Base-by-base conservation (phyloP, 345 rosid genomes). In the Eucalyptus erythrocorys region DNA sequence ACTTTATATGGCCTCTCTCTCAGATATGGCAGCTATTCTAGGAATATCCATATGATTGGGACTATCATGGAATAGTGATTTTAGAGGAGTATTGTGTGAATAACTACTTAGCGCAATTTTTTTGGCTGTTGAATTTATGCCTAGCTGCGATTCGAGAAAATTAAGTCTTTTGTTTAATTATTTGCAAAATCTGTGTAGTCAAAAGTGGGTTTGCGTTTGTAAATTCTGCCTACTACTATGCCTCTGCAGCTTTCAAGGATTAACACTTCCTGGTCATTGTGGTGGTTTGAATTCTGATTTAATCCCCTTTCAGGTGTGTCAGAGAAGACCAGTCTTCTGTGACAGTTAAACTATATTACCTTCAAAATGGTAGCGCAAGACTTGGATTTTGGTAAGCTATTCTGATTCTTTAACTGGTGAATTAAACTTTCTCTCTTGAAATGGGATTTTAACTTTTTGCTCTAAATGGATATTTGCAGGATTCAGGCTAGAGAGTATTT, bases 331-430 rank as follows among this genome's bases (percentile, higher is more conserved):
- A 93, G 89, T 95, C 99, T 76, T 94, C 99, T 85, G 91, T 98
- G 88, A 92, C 98, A 55, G 90, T 97, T 85, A 97, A 95, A 89
- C 87, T 98, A 89, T 97, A 98, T 91, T 98, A 97, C 91, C 96
- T 96, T 91, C 95, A 93, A 87, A 98, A 94, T 91, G 99, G 99
- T 90, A 98, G 99, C 92, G 99, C 98, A 88, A 92, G 98, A 90
- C 92, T 98, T 90, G 99, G 99, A 93, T 94, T 98, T 93, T 98
- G 99, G 99, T 98, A 90, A 94, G 96, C 43, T 76, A 76, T 40
- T 76, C 84, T 76, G 47, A 76, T 40, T 40, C 47, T 40, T 76
- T 76, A 40, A 37, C 84, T 21, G 84, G 84, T 37, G 84, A 76
- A 76, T 40, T 76, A 76, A 40, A 21, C 30, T 76, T 76, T 87